These are phyloP conservation scores for Marsdenia floribunda DNA, from an alignment of 257 asterid genomes.

Conservation along the genomic window DNA sequence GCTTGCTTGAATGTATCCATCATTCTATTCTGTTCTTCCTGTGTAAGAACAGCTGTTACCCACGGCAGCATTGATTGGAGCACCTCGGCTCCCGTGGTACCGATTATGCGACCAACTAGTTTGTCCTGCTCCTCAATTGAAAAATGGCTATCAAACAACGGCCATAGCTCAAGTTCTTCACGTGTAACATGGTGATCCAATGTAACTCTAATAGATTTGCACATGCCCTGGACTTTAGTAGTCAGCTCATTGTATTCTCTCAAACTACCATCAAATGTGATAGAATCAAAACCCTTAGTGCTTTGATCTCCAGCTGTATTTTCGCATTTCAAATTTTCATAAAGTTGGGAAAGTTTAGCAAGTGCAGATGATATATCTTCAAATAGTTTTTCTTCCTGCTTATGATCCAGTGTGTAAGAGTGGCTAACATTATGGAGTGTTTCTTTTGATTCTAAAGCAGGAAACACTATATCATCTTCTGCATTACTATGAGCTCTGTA, in stretches of 20 bases:
- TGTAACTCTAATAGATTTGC: slow-evolving; percentile 94
- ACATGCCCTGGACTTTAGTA: slow-evolving; percentile 90
- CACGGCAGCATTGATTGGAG: slow-evolving; percentile 97
- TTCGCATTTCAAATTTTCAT: slow-evolving; percentile 46
- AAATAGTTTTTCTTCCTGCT: slow-evolving; percentile 86
- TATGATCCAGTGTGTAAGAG: slow-evolving; percentile 93
- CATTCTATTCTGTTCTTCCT: slow-evolving; percentile 94
- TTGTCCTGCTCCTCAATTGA: slow-evolving; percentile 88
- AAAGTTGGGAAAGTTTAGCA: slow-evolving; percentile 61
- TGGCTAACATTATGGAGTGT: slow-evolving; percentile 94
- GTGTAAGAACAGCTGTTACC: slow-evolving; percentile 97
- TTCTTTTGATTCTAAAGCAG: slow-evolving; percentile 92
- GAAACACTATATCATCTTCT: slow-evolving; percentile 98
- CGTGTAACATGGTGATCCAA: slow-evolving; percentile 90
- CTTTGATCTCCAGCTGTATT: slow-evolving; percentile 31
- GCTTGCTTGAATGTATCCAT: slow-evolving; percentile 97
- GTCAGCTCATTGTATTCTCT: slow-evolving; percentile 73
- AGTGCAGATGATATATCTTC: slow-evolving; percentile 88
- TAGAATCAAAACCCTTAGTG: slow-evolving; percentile 28
- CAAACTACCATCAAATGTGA: slow-evolving; percentile 30
- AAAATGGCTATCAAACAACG: slow-evolving; percentile 86
- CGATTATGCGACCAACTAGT: slow-evolving; percentile 91
- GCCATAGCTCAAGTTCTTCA: slow-evolving; percentile 98
- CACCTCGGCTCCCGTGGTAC: slow-evolving; percentile 98
- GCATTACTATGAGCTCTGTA: slow-evolving; percentile 98